Conservation (phyloP, 768 basidiomycete genomes). For the Hebeloma cylindrosporum region DNA sequence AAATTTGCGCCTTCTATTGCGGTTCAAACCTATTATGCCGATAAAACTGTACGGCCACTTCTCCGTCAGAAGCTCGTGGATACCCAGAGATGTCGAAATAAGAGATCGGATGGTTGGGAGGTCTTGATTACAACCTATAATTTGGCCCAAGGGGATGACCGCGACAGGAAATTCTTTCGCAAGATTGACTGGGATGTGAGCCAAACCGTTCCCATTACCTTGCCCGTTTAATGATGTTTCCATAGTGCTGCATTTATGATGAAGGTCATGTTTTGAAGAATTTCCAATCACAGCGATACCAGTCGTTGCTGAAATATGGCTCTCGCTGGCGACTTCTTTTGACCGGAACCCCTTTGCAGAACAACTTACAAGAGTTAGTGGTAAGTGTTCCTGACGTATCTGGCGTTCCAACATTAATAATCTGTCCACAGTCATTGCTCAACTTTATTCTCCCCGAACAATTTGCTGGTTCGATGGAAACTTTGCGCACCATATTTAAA, state of each 20-base stretch:
- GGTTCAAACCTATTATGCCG: conserved; percentile 91
- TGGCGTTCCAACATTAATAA: not conserved
- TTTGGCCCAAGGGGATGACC: conserved; percentile 85
- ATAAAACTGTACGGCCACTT: conserved; percentile 78
- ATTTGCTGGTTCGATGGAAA: conserved; percentile 74
- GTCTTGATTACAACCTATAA: conserved; percentile 97
- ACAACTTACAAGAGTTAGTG: conserved; percentile 87
- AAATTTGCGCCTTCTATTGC: conserved; percentile 85
- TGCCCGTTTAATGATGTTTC: conserved; percentile 5
- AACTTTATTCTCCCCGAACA: conserved; percentile 96
- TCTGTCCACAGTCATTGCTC: conserved; percentile 77
- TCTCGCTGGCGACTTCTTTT: conserved; percentile 89
- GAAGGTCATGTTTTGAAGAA: conserved; percentile 98
- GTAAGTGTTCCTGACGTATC: conserved; percentile 44
- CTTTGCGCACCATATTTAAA: conserved; percentile 94
- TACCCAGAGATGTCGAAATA: conserved; percentile 47
- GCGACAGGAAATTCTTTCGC: conserved; percentile 92
- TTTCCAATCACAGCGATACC: conserved; percentile 95
- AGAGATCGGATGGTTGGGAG: conserved; percentile 71
- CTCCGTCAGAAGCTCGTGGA: conserved; percentile 74
- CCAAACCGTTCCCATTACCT: conserved; percentile 11
- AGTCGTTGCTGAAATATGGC: conserved; percentile 79
- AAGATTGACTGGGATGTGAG: conserved; percentile 91
- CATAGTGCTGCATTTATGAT: conserved; percentile 89
- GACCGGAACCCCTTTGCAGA: conserved; percentile 94